Evolutionary conservation across 305 asterid species (phyloP).

Genomic region (Solanum hybrid): DNA sequence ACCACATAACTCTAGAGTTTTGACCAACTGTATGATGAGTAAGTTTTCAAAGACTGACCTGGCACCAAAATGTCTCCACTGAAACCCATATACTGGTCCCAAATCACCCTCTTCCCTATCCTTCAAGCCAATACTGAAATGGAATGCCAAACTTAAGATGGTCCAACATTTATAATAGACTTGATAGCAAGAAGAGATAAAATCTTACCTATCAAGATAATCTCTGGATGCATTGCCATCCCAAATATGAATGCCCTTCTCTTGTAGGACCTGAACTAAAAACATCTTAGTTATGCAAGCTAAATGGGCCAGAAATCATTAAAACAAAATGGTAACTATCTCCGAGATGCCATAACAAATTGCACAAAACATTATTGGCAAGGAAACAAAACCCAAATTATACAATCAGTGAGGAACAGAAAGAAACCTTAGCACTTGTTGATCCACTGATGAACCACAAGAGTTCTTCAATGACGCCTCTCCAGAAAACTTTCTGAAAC

Average conservation of each 20-base stretch:
- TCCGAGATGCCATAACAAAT: background rate
- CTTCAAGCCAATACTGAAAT: conserved; percentile 55
- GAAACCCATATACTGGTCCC: conserved; percentile 91
- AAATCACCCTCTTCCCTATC: conserved; percentile 88
- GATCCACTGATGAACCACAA: conserved; percentile 98
- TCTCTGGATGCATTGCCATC: conserved; percentile 92
- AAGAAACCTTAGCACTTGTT: conserved; percentile 80
- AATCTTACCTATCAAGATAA: conserved; percentile 62
- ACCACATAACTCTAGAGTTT: background rate
- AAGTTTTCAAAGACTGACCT: conserved; percentile 32
- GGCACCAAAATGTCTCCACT: conserved; percentile 97
- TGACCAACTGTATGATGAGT: background rate
- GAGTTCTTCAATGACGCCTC: conserved; percentile 95
- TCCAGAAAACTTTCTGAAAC: conserved; percentile 78
- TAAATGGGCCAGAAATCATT: background rate
- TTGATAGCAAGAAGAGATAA: background rate
- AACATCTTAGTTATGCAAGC: background rate
- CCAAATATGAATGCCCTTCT: conserved; percentile 80
- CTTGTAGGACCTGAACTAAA: conserved; percentile 53
- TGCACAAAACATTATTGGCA: background rate
- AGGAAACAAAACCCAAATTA: background rate
- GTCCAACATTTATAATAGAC: background rate
- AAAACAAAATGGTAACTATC: background rate
- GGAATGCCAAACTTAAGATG: background rate
- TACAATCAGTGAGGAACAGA: background rate